These are phyloP conservation scores for Acidiella bohemica DNA, from an alignment of 495 filamentous ascomycete genomes.

Conservation along the genomic window DNA sequence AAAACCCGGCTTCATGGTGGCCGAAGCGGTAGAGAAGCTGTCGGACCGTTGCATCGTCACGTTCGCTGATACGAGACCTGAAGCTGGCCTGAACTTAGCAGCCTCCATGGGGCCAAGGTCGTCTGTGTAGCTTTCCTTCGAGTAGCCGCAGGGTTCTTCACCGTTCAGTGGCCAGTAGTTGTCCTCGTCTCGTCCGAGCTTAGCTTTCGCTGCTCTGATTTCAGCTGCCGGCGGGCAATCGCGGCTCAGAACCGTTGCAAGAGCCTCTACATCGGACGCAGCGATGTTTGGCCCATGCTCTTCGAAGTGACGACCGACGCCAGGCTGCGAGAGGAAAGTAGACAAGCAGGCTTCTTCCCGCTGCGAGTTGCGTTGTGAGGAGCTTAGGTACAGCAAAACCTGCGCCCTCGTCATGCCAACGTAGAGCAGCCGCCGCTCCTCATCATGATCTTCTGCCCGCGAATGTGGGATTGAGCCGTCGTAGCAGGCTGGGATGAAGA, in stretches of 20 bases:
- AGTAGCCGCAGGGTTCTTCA: conserved; percentile 34
- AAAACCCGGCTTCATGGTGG: conserved; percentile 23
- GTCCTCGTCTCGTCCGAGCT: conserved; percentile 42
- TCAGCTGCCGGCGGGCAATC: conserved; percentile 36
- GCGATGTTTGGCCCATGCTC: conserved; percentile 44
- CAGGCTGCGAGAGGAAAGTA: conserved; percentile 43
- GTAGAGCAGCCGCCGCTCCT: conserved; percentile 83
- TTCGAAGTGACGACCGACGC: conserved; percentile 38
- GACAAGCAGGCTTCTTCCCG: conserved; percentile 51
- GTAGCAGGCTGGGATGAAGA: conserved; percentile 87
- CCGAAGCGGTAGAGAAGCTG: conserved; percentile 18
- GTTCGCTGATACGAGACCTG: not conserved
- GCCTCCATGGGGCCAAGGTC: conserved; percentile 16
- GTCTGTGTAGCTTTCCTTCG: conserved; percentile 25
- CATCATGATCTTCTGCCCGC: conserved; percentile 77
- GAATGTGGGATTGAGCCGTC: conserved; percentile 89
- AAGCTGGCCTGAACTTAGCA: conserved; percentile 4
- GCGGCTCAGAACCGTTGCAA: conserved; percentile 51
- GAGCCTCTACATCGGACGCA: conserved; percentile 40
- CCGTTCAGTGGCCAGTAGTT: conserved; percentile 51
- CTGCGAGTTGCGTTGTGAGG: conserved; percentile 51
- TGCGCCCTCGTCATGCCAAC: conserved; percentile 97
- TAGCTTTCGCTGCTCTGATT: conserved; percentile 33
- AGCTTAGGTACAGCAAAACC: conserved; percentile 80
- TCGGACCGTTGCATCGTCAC: conserved; percentile 21